phyloP scores from a whole-genome alignment of 768 basidiomycete genomes.

The Calocybe cyanea region DNA sequence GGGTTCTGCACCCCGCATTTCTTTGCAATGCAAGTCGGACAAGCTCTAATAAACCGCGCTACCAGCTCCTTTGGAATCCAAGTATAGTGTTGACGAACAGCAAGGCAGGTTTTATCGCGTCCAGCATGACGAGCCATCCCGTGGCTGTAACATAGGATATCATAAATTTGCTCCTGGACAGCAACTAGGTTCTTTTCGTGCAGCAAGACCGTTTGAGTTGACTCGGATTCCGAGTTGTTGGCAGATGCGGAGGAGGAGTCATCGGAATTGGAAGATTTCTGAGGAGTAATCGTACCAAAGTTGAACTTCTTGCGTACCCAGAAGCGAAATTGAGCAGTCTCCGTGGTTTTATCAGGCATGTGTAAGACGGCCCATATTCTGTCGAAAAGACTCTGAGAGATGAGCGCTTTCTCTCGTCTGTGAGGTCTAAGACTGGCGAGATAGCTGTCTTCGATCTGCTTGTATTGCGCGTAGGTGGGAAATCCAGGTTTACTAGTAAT shows the following conservation, averaged over 20 bases:
- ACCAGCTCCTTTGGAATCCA: constrained; percentile 86
- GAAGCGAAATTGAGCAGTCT: constrained; percentile 71
- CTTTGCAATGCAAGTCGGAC: constrained; percentile 66
- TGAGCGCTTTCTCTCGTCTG: constrained; percentile 63
- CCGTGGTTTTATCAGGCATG: constrained; percentile 39
- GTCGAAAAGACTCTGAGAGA: constrained; percentile 68
- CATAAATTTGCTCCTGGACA: constrained; percentile 74
- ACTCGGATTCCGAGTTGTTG: not conserved
- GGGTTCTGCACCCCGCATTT: constrained; percentile 30
- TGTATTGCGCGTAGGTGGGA: constrained; percentile 60
- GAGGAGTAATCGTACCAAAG: constrained; percentile 33
- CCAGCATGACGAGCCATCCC: constrained; percentile 65
- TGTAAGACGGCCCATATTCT: constrained; percentile 67
- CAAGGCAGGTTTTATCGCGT: constrained; percentile 71
- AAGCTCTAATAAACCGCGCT: constrained; percentile 71
- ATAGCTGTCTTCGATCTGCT: constrained; percentile 55
- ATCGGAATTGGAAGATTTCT: constrained; percentile 15
- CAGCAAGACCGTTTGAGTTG: constrained; percentile 44
- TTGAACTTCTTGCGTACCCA: constrained; percentile 85
- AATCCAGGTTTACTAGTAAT: constrained; percentile 39
- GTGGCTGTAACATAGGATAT: constrained; percentile 73
- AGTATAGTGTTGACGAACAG: constrained; percentile 67
- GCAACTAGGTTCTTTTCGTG: constrained; percentile 75
- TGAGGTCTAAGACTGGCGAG: constrained; percentile 52
- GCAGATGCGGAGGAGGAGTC: not conserved